Base-by-base conservation (phyloP, 495 filamentous ascomycete species). In the Hapsidospora chrysogenum region DNA sequence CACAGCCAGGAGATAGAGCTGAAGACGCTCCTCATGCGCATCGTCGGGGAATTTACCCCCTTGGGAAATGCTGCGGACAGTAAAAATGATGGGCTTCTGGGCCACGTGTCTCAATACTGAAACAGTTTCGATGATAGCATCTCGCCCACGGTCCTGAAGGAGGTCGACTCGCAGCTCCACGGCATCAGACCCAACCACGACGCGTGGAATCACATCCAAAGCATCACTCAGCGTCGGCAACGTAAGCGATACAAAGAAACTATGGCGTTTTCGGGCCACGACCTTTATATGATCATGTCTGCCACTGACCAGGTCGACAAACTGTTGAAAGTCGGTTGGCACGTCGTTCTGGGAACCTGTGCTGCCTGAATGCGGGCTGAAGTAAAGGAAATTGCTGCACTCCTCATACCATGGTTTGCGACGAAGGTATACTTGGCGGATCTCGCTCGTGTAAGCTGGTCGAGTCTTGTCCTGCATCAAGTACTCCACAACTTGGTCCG, bases 311-410 rank as follows among this genome's bases (percentile, higher is more conserved):
- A 78, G 62, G 4, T 61, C 60, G 31, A 93, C 54, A 52, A 96
- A 95, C 16, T 76, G 73, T 14, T 60, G 57, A 48, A 96, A 94
- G 50, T 93, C 85, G 31, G 78, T 64, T 3, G 78, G 69, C 0
- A 36, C 26, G 14, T 31, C 29, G 9, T 10, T n/a, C 32, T 19
- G 13, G 20, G 20, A 17, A 16, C 20, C 5, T 6, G 33, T 14
- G 23, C 10, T 15, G 7, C 17, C 16, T n/a, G 33, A 16, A 42
- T 71, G 63, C 29, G 80, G 80, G 56, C 80, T 87, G 60, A 85
- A 76, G 61, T 92, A 94, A 46, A 92, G 82, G 51, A 80, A 79
- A 53, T 95, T 96, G 61, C 87, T 95, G 64, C 89, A 96, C 45
- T 86, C 76, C 37, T 78, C 64, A 57, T 81, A 96, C 75, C 82